These are phyloP conservation scores for Starmerella ratchasimensis DNA, from an alignment of 805 yeast genomes.

Conservation along the genomic window DNA sequence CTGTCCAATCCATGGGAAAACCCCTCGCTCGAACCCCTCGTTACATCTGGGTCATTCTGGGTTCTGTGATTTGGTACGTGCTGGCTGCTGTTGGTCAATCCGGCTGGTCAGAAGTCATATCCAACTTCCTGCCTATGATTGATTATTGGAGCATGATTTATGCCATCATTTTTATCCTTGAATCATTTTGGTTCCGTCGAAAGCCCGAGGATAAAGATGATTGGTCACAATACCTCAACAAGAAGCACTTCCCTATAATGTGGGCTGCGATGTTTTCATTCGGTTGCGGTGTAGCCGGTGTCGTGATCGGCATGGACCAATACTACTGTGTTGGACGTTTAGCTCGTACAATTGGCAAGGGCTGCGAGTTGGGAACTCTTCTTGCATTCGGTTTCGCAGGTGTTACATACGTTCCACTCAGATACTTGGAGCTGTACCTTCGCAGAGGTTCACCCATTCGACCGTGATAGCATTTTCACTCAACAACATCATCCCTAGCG, in stretches of 20 bases:
- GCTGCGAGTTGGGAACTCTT: slow-evolving; percentile 78
- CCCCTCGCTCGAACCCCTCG: slow-evolving; percentile 55
- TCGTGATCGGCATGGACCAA: slow-evolving; percentile 77
- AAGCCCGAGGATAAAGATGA: slow-evolving; percentile 40
- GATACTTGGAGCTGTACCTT: slow-evolving; percentile 49
- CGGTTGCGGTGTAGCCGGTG: slow-evolving; percentile 64
- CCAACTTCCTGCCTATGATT: slow-evolving; percentile 78
- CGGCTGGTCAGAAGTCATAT: slow-evolving; percentile 55
- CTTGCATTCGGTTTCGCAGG: slow-evolving; percentile 59
- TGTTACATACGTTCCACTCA: slow-evolving; percentile 44
- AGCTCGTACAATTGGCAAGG: slow-evolving; percentile 47
- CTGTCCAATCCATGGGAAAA: slow-evolving; percentile 41
- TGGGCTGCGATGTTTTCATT: slow-evolving; percentile 57
- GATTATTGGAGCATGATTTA: slow-evolving; percentile 86
- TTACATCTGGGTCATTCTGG: slow-evolving; percentile 57
- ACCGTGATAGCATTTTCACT: too few species aligned
- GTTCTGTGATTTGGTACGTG: slow-evolving; percentile 50
- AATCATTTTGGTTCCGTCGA: slow-evolving; percentile 59
- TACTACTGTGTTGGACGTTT: slow-evolving; percentile 69
- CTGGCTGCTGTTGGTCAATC: slow-evolving; percentile 65
- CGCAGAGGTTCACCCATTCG: too few species aligned
- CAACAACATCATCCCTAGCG: too few species aligned
- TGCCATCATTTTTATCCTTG: slow-evolving; percentile 53
- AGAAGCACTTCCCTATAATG: slow-evolving; percentile 47
- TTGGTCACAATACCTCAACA: slow-evolving; percentile 62